Evolutionary conservation across 2,329 filamentous ascomycete species (phyloP).

Genomic region (Colletotrichum ledebouriae): DNA sequence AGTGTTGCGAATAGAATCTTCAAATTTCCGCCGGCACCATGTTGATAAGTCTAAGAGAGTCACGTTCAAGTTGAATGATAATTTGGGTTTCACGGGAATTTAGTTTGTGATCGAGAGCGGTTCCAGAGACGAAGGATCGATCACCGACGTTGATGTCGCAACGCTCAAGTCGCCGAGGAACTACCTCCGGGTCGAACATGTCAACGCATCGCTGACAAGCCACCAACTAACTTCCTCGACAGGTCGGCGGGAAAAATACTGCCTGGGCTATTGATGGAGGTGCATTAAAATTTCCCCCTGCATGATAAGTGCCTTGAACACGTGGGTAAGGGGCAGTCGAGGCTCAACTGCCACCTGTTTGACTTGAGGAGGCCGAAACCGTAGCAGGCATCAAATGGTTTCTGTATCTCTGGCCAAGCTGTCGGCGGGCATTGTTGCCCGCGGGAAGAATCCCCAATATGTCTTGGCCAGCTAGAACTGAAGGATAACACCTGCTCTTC

Average conservation of each 20-base stretch:
- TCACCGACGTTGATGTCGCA: conserved; percentile 2
- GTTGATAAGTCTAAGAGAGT: not conserved
- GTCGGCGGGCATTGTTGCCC: not conserved
- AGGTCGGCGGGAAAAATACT: not conserved
- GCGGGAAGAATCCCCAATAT: too few relatives aligned
- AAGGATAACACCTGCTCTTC: too few relatives aligned
- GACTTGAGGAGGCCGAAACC: too few relatives aligned
- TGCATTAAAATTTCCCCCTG: not conserved
- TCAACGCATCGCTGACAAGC: conserved; percentile 2
- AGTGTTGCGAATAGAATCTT: not conserved
- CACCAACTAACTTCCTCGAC: not conserved
- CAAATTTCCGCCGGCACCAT: not conserved
- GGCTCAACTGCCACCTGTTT: too few relatives aligned
- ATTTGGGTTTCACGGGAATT: not conserved
- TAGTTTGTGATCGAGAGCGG: conserved; percentile 7
- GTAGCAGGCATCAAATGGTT: too few relatives aligned
- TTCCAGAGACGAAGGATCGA: conserved; percentile 18
- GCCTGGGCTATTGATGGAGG: not conserved
- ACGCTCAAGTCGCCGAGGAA: conserved; percentile 2
- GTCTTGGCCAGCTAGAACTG: too few relatives aligned
- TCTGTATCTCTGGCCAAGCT: not conserved
- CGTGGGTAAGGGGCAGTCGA: too few relatives aligned
- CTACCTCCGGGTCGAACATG: not conserved
- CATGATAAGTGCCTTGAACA: conserved; percentile 13
- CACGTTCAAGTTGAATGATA: not conserved